Evolutionary conservation across 106 monocot species (phyloP).

Genomic region (Hemerocallis citrina): DNA sequence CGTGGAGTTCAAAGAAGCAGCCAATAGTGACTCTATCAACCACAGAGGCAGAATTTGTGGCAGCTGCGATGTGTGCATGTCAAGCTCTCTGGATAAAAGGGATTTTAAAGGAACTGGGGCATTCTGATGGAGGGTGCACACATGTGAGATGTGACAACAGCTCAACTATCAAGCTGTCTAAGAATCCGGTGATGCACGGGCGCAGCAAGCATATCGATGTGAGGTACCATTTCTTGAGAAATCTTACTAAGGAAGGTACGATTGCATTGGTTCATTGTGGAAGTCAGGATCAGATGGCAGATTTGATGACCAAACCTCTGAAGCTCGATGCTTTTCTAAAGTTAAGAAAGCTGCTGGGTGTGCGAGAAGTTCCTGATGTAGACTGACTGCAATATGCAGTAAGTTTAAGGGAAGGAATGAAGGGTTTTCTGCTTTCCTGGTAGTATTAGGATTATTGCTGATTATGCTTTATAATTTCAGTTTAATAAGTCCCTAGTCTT

Average conservation of each 20-base stretch:
- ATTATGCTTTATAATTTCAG: no score
- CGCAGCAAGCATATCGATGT: background rate
- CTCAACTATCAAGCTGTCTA: conserved; percentile 1
- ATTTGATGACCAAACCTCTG: conserved; percentile 7
- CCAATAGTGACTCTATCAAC: background rate
- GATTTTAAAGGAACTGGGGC: background rate
- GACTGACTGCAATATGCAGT: no score
- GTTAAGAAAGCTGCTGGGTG: no score
- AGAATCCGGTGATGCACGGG: conserved; percentile 3
- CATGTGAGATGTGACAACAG: conserved; percentile 3
- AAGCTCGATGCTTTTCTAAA: background rate
- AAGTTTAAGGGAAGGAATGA: no score
- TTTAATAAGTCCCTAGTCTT: no score
- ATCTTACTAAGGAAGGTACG: background rate
- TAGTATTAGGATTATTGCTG: no score
- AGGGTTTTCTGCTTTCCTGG: no score
- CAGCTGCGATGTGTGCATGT: background rate
- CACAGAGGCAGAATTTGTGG: conserved; percentile 1
- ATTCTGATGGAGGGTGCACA: background rate
- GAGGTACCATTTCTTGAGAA: conserved; percentile 4
- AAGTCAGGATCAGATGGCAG: conserved; percentile 3
- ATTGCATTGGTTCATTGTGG: background rate
- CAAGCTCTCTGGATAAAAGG: background rate
- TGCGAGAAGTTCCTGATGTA: no score
- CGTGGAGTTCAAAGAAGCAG: conserved; percentile 11